phyloP scores from a whole-genome alignment of 805 yeast species.

The Ogataea dorogensis region DNA sequence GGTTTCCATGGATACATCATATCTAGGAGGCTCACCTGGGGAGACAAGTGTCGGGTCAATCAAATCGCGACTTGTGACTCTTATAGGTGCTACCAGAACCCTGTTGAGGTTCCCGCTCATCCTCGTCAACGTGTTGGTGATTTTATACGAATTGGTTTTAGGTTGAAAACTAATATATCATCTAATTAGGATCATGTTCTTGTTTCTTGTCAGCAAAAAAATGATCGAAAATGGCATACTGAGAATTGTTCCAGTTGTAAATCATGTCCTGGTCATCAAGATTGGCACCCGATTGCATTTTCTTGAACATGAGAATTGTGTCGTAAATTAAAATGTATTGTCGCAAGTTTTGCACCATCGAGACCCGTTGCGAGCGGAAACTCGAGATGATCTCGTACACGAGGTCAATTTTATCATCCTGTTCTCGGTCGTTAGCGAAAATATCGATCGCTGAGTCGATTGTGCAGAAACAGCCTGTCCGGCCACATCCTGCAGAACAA shows the following conservation, averaged over 20 bases:
- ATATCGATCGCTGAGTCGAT: constrained; percentile 58
- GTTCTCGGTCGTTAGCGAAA: constrained; percentile 15
- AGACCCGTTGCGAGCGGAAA: constrained; percentile 50
- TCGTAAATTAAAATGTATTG: constrained; percentile 55
- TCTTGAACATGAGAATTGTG: constrained; percentile 31
- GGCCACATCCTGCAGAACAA: constrained; percentile 96
- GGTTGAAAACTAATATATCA: constrained; percentile 35
- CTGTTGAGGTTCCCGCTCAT: constrained; percentile 57
- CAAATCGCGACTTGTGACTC: constrained; percentile 49
- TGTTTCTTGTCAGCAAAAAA: constrained; percentile 19
- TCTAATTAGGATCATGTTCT: constrained; percentile 4
- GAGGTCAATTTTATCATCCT: constrained; percentile 35
- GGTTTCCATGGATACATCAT: constrained; percentile 11
- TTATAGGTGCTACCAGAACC: constrained; percentile 59
- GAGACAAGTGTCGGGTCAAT: constrained; percentile 24
- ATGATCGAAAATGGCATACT: constrained; percentile 15
- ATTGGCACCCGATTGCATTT: constrained; percentile 17
- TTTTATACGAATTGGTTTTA: constrained; percentile 50
- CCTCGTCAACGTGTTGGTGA: constrained; percentile 47
- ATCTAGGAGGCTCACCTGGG: constrained; percentile 21
- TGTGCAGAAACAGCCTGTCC: constrained; percentile 88
- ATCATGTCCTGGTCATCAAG: constrained; percentile 7
- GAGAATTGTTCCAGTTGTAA: constrained; percentile 15
- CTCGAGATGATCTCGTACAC: constrained; percentile 45
- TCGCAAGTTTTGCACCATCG: constrained; percentile 58